These are phyloP conservation scores for Saururus chinensis DNA, from an alignment of 164 flowering plant genomes.

Conservation along the genomic window DNA sequence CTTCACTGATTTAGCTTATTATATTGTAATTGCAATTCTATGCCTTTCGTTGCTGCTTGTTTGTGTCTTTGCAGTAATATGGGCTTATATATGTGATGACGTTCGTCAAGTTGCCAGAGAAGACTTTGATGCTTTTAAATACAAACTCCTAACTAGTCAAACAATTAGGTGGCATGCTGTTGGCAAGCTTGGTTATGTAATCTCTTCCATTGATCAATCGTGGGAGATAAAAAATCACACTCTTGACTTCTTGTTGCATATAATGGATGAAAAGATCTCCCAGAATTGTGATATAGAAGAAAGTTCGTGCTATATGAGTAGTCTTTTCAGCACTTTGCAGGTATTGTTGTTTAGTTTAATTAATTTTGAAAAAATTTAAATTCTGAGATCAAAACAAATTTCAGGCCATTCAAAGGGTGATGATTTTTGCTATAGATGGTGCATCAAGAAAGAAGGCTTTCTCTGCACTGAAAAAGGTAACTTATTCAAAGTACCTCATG, in stretches of 20 bases:
- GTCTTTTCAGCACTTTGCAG: slow-evolving; percentile 59
- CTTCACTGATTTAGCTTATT: background rate
- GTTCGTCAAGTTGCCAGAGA: slow-evolving; percentile 44
- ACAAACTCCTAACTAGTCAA: slow-evolving; percentile 38
- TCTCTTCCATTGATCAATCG: slow-evolving; percentile 34
- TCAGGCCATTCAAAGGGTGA: slow-evolving; percentile 60
- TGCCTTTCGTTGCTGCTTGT: background rate
- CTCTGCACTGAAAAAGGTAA: slow-evolving; percentile 56
- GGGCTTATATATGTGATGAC: slow-evolving; percentile 56
- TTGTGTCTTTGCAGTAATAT: slow-evolving; percentile 42
- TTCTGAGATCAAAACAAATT: slow-evolving; percentile 5
- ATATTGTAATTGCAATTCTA: background rate
- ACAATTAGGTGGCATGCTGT: slow-evolving; percentile 66
- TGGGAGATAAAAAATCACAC: slow-evolving; percentile 63
- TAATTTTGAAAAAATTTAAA: background rate
- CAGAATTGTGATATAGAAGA: slow-evolving; percentile 25
- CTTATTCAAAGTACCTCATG: slow-evolving; percentile 2
- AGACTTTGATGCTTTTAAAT: slow-evolving; percentile 32
- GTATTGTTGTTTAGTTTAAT: slow-evolving; percentile 19
- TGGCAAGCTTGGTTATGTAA: slow-evolving; percentile 52
- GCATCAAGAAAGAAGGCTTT: slow-evolving; percentile 51
- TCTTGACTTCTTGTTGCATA: slow-evolving; percentile 42
- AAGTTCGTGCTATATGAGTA: slow-evolving; percentile 32
- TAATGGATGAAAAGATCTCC: slow-evolving; percentile 29
- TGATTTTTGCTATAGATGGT: slow-evolving; percentile 55